Evolutionary conservation across 2,329 filamentous ascomycete species (phyloP).

Genomic region (Aspergillus neotritici): DNA sequence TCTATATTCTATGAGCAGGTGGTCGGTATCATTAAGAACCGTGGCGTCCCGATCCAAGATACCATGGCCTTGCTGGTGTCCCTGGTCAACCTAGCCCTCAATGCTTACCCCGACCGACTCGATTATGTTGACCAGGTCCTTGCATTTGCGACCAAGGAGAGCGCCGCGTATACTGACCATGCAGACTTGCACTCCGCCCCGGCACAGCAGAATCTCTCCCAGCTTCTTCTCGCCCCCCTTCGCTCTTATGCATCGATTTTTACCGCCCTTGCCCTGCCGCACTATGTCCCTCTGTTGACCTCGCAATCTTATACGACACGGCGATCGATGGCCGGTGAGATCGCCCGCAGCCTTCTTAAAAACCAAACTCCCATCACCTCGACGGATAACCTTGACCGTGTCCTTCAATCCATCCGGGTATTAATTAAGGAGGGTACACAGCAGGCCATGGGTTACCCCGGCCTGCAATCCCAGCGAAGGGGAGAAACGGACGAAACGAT

Average conservation of each 20-base stretch:
- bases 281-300: slow-evolving; percentile 82
- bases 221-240: slow-evolving; percentile 82
- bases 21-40: slow-evolving; percentile 83
- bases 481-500: slow-evolving; percentile 94
- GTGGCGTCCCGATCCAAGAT: slow-evolving; percentile 87
- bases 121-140: slow-evolving; percentile 96
- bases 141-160: slow-evolving; percentile 79
- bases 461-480: slow-evolving; percentile 66
- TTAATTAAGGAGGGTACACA: slow-evolving; percentile 91
- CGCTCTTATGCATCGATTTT: slow-evolving; percentile 90
- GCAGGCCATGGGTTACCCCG: slow-evolving; percentile 74
- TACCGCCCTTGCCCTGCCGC: slow-evolving; percentile 88
- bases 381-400: slow-evolving; percentile 74
- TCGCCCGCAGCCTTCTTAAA: slow-evolving; percentile 74
- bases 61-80: slow-evolving; percentile 93
- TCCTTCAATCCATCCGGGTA: slow-evolving; percentile 81
- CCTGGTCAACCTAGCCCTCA: slow-evolving; percentile 83
- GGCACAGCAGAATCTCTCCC: slow-evolving; percentile 82
- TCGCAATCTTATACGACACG: slow-evolving; percentile 90
- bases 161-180: slow-evolving; percentile 82
- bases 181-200: slow-evolving; percentile 86
- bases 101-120: slow-evolving; percentile 86
- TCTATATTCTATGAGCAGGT: slow-evolving; percentile 98
- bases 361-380: slow-evolving; percentile 76
- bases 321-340: slow-evolving; percentile 82